Evolutionary conservation across 2,329 filamentous ascomycete species (phyloP).

Genomic region (Stenocarpella maydis): DNA sequence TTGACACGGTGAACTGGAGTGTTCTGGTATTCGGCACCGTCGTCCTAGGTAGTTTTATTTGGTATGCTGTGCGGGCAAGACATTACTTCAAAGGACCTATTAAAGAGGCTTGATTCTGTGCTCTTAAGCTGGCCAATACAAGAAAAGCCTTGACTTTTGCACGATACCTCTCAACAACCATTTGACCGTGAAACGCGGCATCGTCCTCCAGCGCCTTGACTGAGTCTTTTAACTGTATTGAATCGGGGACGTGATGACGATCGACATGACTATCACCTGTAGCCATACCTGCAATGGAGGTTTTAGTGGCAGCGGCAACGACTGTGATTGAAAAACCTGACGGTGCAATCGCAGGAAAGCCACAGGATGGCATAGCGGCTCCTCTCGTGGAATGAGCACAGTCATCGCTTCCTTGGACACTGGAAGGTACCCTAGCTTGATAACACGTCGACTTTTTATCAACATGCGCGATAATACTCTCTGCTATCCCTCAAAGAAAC

Average conservation of each 20-base stretch:
- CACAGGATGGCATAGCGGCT: too few relatives aligned
- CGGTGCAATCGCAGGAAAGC: too few relatives aligned
- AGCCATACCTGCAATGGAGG: too few relatives aligned
- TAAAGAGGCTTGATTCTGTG: background rate
- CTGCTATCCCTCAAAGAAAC: background rate
- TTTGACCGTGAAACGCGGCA: background rate
- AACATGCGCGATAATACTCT: background rate
- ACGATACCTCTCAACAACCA: background rate
- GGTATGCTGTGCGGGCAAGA: slow-evolving; percentile 53
- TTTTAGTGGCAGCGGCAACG: too few relatives aligned
- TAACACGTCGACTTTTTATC: background rate
- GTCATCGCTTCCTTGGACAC: too few relatives aligned
- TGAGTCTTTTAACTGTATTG: background rate
- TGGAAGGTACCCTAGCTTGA: too few relatives aligned
- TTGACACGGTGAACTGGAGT: slow-evolving; percentile 56
- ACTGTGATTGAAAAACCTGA: background rate
- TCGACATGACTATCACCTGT: too few relatives aligned
- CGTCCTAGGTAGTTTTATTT: slow-evolving; percentile 54
- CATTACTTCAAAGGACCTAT: slow-evolving; percentile 57
- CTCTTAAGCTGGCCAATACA: background rate
- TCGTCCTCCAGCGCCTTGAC: background rate
- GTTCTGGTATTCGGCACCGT: slow-evolving; percentile 54
- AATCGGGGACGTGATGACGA: too few relatives aligned
- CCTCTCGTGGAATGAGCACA: background rate
- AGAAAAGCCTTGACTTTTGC: background rate